phyloP scores from a whole-genome alignment of 202 grass and related monocot species.

The Elaeis oleifera region DNA sequence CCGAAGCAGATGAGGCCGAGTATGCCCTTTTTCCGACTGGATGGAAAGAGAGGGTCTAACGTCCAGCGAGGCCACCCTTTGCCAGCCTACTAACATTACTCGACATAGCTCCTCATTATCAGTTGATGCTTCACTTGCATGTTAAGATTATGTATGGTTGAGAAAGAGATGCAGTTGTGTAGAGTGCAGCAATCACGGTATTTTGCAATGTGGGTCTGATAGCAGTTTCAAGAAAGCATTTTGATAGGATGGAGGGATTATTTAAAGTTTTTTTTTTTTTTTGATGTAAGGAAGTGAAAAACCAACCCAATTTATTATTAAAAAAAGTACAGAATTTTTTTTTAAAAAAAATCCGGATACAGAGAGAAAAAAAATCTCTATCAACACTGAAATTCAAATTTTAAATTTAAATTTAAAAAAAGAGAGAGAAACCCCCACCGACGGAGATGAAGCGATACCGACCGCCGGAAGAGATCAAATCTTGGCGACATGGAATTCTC shows the following conservation, averaged over 20 bases:
- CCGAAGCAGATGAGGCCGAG: too few species aligned
- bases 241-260: slow-evolving; percentile 30
- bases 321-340: too few species aligned
- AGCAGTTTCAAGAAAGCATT: slow-evolving; percentile 28
- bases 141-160: slow-evolving; percentile 36
- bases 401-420: too few species aligned
- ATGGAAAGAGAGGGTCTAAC: slow-evolving; percentile 37
- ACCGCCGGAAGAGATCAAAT: too few species aligned
- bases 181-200: slow-evolving; percentile 39
- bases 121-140: slow-evolving; percentile 37
- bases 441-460: too few species aligned
- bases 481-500: slow-evolving; percentile 58
- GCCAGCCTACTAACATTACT: slow-evolving; percentile 27
- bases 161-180: slow-evolving; percentile 18
- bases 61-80: slow-evolving; percentile 41
- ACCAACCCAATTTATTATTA: too few species aligned
- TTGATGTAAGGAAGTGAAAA: too few species aligned
- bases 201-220: slow-evolving; percentile 34
- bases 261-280: neutral
- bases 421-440: too few species aligned
- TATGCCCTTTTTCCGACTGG: neutral
- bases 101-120: neutral
- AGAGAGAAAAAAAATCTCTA: too few species aligned
- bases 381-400: too few species aligned
- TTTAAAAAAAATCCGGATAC: too few species aligned